Evolutionary conservation across 2,329 filamentous ascomycete species (phyloP), one percentile per base, ranked within the genome.

Genomic region (Pseudogymnoascus sp.): DNA sequence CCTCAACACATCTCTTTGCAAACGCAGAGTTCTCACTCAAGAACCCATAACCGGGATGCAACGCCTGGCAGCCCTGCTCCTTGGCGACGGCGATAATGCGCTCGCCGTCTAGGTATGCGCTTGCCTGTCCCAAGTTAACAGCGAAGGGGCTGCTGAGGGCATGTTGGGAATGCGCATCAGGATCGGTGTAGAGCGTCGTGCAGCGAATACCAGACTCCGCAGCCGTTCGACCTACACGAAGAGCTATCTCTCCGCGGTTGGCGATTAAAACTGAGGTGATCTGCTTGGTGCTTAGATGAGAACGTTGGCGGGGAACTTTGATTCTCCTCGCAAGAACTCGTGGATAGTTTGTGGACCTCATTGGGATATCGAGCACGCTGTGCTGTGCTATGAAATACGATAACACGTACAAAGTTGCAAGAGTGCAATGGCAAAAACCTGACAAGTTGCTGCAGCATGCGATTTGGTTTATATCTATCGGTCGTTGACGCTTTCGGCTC

Each of bases 21-120:
- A 99, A 99, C 5, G 82, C 85, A 6, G 93, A 88, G 75, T 99
- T 99, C 78, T 99, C 95, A 65, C 90, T 96, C 67, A 97, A 78
- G 72, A 96, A 99, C 45, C 95, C 95, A 78, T 99, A 99, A 23
- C 95, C 95, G 0, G 95, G 95, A 75, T 99, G 95, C 68, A 99
- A 88, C 4, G 91, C 93, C 73, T 93, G 86, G 71, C 96, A 97
- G 45, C 89, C 89, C 71, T 93, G 85, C 70, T 89, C 81, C 77
- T 93, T 92, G 12, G 93, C 95, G 63, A 96, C 86, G 28, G 86
- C 83, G 66, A 99, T 93, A 72, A 99, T 97, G 66, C 90, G 87
- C 71, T 96, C 90, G 63, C 93, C 93, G 74, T 99, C 93, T 43
- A 99, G 86, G 74, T 99, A 99, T 61, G 89, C 92, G 59, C 88